Base-by-base conservation (phyloP, 768 basidiomycete species). In the Agrocybe chaxingu region DNA sequence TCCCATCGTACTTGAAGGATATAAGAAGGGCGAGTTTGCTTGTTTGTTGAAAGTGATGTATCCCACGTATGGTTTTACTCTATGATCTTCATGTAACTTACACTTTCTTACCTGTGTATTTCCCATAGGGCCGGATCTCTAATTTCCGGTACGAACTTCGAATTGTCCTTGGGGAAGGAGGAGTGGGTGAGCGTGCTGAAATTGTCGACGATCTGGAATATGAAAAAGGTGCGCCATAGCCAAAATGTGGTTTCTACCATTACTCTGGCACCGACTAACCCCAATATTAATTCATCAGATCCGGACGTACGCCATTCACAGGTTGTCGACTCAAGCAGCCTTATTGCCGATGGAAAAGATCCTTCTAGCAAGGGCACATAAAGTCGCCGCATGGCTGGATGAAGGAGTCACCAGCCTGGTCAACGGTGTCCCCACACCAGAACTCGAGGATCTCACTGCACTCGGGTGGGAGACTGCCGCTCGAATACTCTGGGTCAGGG, bases 141-240 rank as follows among this genome's bases (percentile, higher is more conserved):
- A 9, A 52, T 52, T 29, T 52, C 45, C 39, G 45, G 39, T 9
- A 30, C 51, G 32, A 40, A 12, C 10, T 33, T 52, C 40, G 45
- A 46, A 18, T 40, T 52, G 32, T 24, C 11, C 9, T 35, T 52
- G 40, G 34, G 7, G 10, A 52, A 52, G 45, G 51, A 47, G 32
- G 51, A 52, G 32, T 52, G 51, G 51, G 38, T 42, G 7, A 52
- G 45, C 51, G 51, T 47, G 38, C 34, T 52, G 51, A 52, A 52
- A 34, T 36, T 52, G 30, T 52, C 51, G 11, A 52, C 51, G 4
- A 42, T 52, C 37, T 52, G 51, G 51, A 47, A 52, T 35, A 52
- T 52, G 34, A 41, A 19, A 9, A 33, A 47, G 32, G 51, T 52
- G n/a, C 8, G 47, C n/a, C 30, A 3, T 39, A 37, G 45, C 36